Evolutionary conservation across 2,329 filamentous ascomycete species (phyloP), one percentile per base, ranked within the genome.

Genomic region (Xylariaceae sp.): DNA sequence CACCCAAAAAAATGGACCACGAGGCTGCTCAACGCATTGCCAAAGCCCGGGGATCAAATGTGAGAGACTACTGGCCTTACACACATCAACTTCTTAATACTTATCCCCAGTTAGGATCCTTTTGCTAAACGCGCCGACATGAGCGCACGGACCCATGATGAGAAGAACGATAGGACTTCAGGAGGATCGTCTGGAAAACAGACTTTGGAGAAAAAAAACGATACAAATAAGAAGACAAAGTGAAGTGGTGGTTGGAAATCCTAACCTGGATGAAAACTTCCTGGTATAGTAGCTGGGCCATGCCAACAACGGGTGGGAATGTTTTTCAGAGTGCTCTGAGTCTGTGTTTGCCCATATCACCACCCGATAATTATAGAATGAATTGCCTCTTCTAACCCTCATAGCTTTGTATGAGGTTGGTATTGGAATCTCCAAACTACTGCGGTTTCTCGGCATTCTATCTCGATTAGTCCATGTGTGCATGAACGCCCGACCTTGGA

Each of bases 1-100:
- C 73, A 69, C 67, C 67, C 40, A 64, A 66, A 21, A 75, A 72
- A 55, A 78, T 78, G 75, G 74, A 77, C 57, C 69, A 73, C 3
- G 70, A 70, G 13, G 72, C 73, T 4, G 75, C 71, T 2, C 71
- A 71, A 41, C 69, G 75, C 45, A 78, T 78, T 55, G 67, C 68
- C 26, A 75, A 71, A 48, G 71, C 75, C 5, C 69, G 73, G 29
- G 75, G 75, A 10, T 69, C 70, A 13, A 72, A 73, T 57, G 75
- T 76, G 58, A 55, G 65, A 15, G 32, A 24, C 33, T 26, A n/a
- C 40, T 13, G 15, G 35, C n/a, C 21, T 13, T 7, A 33, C 13
- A 37, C 23, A 1, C 3, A 39, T 16, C 1, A 8, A 23, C 6
- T 18, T 26, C 18, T 6, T 9, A n/a, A 23, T 39, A 11, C 36